phyloP scores from a whole-genome alignment of 306 rosid genomes.

The Malus orientalis region DNA sequence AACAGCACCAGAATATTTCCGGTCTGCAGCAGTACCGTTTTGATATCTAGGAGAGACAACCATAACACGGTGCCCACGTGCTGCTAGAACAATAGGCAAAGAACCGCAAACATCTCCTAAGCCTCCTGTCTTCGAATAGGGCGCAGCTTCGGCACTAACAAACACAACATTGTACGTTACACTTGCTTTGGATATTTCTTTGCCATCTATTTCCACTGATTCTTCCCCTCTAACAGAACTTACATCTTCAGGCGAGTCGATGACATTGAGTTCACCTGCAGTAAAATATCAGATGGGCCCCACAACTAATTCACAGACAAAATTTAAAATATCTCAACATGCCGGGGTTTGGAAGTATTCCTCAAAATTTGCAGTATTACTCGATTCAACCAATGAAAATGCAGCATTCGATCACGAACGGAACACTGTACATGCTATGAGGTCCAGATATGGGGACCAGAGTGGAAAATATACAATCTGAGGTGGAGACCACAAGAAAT shows the following conservation, averaged over 20 bases:
- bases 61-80: slow-evolving; percentile 86
- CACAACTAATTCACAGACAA: background rate
- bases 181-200: slow-evolving; percentile 22
- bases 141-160: slow-evolving; percentile 79
- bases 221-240: slow-evolving; percentile 4
- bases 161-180: slow-evolving; percentile 42
- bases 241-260: slow-evolving; percentile 8
- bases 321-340: background rate
- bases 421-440: background rate
- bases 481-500: slow-evolving; percentile 2
- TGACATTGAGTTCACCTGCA: slow-evolving; percentile 22
- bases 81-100: slow-evolving; percentile 68
- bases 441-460: background rate
- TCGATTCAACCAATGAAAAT: background rate
- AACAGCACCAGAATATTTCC: slow-evolving; percentile 35
- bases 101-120: slow-evolving; percentile 95
- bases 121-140: slow-evolving; percentile 89
- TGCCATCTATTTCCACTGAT: slow-evolving; percentile 19
- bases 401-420: background rate
- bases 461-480: background rate
- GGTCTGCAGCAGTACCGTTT: slow-evolving; percentile 48
- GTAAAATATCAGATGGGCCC: background rate
- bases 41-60: slow-evolving; percentile 74
- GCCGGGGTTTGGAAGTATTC: background rate
- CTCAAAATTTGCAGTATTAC: background rate